Evolutionary conservation across 1,139 yeast genomes (phyloP).

Genomic region (Saccharomyces uvarum): DNA sequence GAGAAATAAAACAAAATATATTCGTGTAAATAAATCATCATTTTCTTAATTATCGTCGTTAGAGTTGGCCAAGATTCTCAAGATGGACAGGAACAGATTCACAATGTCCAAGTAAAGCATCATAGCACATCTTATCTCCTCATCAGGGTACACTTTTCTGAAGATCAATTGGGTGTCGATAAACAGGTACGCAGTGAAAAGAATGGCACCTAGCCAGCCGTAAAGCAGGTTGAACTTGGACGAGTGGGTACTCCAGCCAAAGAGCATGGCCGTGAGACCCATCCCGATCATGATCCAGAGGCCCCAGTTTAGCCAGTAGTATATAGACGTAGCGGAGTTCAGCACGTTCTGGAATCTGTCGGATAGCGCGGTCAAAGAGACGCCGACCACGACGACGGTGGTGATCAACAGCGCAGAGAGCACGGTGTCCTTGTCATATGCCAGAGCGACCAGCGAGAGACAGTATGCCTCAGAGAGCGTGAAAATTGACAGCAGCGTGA

Average conservation of each 20-base stretch:
- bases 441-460: slow-evolving; percentile 59
- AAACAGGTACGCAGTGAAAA: slow-evolving; percentile 65
- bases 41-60: slow-evolving; percentile 33
- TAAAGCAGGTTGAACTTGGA: slow-evolving; percentile 52
- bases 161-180: slow-evolving; percentile 78
- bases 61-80: slow-evolving; percentile 55
- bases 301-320: slow-evolving; percentile 43
- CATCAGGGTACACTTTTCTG: slow-evolving; percentile 78
- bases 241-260: slow-evolving; percentile 43
- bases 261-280: slow-evolving; percentile 62
- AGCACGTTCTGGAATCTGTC: slow-evolving; percentile 73
- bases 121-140: slow-evolving; percentile 74
- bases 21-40: background rate
- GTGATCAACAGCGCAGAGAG: slow-evolving; percentile 70
- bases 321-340: slow-evolving; percentile 52
- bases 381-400: slow-evolving; percentile 59
- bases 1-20: background rate
- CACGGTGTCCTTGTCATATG: slow-evolving; percentile 57
- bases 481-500: slow-evolving; percentile 54
- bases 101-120: slow-evolving; percentile 71
- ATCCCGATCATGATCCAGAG: slow-evolving; percentile 67
- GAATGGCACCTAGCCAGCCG: slow-evolving; percentile 64
- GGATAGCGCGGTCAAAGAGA: slow-evolving; percentile 72
- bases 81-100: slow-evolving; percentile 69
- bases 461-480: slow-evolving; percentile 70